Evolutionary conservation across 2,329 filamentous ascomycete genomes (phyloP), one percentile per base, ranked within the genome.

Genomic region (Geosmithia morbida): DNA sequence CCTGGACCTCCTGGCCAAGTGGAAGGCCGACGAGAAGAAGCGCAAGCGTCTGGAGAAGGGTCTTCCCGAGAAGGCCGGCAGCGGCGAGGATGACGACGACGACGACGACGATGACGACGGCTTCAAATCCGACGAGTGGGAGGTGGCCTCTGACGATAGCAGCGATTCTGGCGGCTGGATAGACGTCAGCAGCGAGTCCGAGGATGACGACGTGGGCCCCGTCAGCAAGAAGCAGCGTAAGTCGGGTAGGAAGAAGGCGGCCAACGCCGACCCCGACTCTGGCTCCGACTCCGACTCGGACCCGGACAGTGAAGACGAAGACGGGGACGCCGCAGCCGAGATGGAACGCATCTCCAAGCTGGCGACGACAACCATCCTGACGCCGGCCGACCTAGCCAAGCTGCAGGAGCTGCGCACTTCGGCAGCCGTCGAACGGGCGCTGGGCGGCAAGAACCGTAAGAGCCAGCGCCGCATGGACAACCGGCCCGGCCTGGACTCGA

Each of bases 341-440:
- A 55, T 68, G 7, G 61, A 69, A 48, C 67, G 70, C 51, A 75
- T 80, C 53, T 80, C 83, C 13, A 87, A 81, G 56, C 78, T 96
- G 42, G 89, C 89, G n/a, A 95, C 87, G 0, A 94, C 87, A 2
- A 84, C 86, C 45, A 94, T 98, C 53, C 81, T 98, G 51, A 98
- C 92, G 0, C 92, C 92, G 0, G 92, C 92, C 13, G 92, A 98
- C 64, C 76, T 97, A n/a, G 83, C 86, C 55, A 97, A 97, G 63
- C 81, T 98, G 18, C 81, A 87, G 51, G 90, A 96, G 65, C 80
- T 98, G 20, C 85, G 87, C 44, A 72, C 85, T 45, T 72, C 83
- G 42, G 79, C 87, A 18, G 76, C 78, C 37, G 68, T 97, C 44
- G 79, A 84, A 52, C 82, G 85, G 51, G 71, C 69, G 45, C 66